Percentiles rank a stretch among this genome's conserved stretches.
Conservation (phyloP, 768 basidiomycete genomes). For the Boletellus ananas region DNA sequence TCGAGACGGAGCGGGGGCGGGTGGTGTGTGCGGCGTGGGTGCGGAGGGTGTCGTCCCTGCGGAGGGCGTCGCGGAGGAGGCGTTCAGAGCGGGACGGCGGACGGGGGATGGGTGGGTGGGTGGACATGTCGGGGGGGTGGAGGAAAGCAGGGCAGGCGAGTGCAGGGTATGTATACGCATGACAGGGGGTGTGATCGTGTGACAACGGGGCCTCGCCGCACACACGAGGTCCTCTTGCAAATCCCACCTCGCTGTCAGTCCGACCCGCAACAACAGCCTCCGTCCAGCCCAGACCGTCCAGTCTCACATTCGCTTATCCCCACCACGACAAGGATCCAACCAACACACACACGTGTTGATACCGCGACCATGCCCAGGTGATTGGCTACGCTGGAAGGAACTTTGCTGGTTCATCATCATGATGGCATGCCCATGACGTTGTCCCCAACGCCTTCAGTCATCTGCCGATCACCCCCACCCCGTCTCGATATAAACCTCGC, state of each 20-base stretch:
- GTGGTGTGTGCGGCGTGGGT: constrained; percentile 13
- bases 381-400: background rate
- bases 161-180: constrained; percentile 20
- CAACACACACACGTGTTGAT: too few species aligned
- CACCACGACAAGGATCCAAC: too few species aligned
- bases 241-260: background rate
- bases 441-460: too few species aligned
- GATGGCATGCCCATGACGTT: too few species aligned
- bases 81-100: constrained; percentile 52
- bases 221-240: constrained; percentile 12
- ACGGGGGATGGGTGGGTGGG: constrained; percentile 21
- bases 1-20: constrained; percentile 25
- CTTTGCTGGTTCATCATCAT: too few species aligned
- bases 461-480: too few species aligned
- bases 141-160: background rate
- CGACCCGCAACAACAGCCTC: background rate
- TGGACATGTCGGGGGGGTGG: constrained; percentile 14
- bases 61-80: constrained; percentile 54
- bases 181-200: constrained; percentile 28
- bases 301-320: too few species aligned
- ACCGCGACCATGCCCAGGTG: background rate
- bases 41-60: constrained; percentile 44
- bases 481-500: too few species aligned
- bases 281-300: too few species aligned
- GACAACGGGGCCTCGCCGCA: constrained; percentile 15